A percentile compares a stretch with the other conserved stretches of the same genome.
These are phyloP conservation scores for Teunomyces lycoperdinae DNA, from an alignment of 805 yeast species.

Conservation along the genomic window DNA sequence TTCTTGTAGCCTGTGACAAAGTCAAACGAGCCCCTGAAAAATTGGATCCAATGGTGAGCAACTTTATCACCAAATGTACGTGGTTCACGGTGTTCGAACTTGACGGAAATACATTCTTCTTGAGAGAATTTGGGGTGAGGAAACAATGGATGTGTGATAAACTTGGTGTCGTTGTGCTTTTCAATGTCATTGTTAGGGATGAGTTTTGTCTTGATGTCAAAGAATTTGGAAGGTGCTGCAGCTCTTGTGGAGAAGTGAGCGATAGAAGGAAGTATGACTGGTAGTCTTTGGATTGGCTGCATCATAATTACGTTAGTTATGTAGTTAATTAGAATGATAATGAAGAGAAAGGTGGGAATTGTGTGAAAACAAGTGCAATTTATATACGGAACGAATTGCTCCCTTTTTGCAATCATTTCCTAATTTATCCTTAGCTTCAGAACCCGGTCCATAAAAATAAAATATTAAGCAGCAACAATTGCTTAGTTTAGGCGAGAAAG, in stretches of 20 bases:
- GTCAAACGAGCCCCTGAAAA: conserved; percentile 54
- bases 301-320: neutral
- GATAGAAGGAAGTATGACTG: neutral
- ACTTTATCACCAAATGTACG: conserved; percentile 46
- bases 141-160: conserved; percentile 40
- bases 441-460: too few relatives aligned
- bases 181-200: conserved; percentile 16
- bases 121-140: conserved; percentile 32
- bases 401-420: too few relatives aligned
- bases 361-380: neutral
- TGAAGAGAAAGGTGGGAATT: neutral
- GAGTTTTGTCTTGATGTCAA: conserved; percentile 27
- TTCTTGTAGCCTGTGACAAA: conserved; percentile 62
- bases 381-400: too few relatives aligned
- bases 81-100: conserved; percentile 53
- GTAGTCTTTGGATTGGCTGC: neutral
- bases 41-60: conserved; percentile 46
- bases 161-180: conserved; percentile 30
- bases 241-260: neutral
- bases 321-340: neutral
- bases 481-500: too few relatives aligned
- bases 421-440: too few relatives aligned
- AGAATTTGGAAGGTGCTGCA: conserved; percentile 3
- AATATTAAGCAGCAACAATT: too few relatives aligned
- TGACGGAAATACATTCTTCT: conserved; percentile 36